A percentile compares a stretch with the other conserved stretches of the same genome.
Evolutionary conservation across 805 yeast genomes (phyloP).

Genomic region (Sporopachydermia lactativora): DNA sequence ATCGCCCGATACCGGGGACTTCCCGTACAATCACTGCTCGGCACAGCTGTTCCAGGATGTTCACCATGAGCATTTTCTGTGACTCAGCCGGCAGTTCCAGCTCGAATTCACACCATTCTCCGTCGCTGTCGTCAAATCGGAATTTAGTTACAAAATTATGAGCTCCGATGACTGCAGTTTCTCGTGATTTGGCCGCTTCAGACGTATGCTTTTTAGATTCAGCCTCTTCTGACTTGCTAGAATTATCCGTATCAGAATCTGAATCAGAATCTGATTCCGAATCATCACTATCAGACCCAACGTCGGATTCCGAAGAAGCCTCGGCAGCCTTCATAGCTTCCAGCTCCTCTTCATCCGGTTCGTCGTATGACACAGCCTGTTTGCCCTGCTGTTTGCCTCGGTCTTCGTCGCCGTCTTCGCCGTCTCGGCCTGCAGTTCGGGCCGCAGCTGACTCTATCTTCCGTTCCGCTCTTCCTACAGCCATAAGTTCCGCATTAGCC

Average conservation of each 20-base stretch:
- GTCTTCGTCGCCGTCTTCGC: slow-evolving; percentile 43
- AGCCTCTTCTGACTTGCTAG: slow-evolving; percentile 24
- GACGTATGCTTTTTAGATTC: slow-evolving; percentile 22
- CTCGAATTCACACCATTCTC: slow-evolving; percentile 89
- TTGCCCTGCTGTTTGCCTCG: slow-evolving; percentile 48
- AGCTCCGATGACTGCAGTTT: slow-evolving; percentile 60
- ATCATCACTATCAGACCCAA: slow-evolving; percentile 16
- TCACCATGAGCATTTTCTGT: slow-evolving; percentile 92
- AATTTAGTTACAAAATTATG: slow-evolving; percentile 65
- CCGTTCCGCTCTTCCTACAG: slow-evolving; percentile 60
- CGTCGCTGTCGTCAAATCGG: slow-evolving; percentile 78
- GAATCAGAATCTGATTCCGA: slow-evolving; percentile 21
- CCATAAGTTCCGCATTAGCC: slow-evolving; percentile 32
- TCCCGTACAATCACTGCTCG: slow-evolving; percentile 86
- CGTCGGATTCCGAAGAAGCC: slow-evolving; percentile 35
- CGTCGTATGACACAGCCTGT: slow-evolving; percentile 87
- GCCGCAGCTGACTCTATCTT: slow-evolving; percentile 33
- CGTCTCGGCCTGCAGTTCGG: slow-evolving; percentile 16
- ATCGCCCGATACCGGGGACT: slow-evolving; percentile 81
- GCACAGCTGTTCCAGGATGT: slow-evolving; percentile 86
- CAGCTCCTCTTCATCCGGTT: slow-evolving; percentile 88
- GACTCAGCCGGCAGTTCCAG: slow-evolving; percentile 73
- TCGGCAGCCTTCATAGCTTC: slow-evolving; percentile 82
- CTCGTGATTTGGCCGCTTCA: slow-evolving; percentile 67
- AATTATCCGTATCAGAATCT: slow-evolving; percentile 27